Base-by-base conservation (phyloP, 2,329 filamentous ascomycete genomes). In the Talaromyces piceae region DNA sequence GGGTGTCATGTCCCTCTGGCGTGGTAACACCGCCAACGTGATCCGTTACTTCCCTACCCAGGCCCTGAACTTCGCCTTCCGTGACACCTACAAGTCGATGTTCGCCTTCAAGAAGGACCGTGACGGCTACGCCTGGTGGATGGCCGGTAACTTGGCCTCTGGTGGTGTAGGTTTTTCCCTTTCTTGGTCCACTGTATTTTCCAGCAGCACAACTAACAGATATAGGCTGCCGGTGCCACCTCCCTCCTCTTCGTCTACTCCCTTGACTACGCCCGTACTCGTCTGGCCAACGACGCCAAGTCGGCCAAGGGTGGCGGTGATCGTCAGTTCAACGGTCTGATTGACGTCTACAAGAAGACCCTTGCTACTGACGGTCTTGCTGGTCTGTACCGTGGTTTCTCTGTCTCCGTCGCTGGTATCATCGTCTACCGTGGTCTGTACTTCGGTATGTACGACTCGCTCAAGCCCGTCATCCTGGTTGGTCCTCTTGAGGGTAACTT, bases 1-100 rank as follows among this genome's bases (percentile, higher is more conserved):
- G 83, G 93, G 93, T 88, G 78, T 93, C 68, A 85, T 93, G 76
- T 85, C 91, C 62, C 83, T 98, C 69, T 98, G 93, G 93, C 86
- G 93, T 85, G 93, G 93, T 79, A 98, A 98, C 89, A 98, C 93
- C 74, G 93, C 93, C 89, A 98, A 98, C 87, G 93, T 98, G 78
- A 95, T 98, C 84, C 93, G 93, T 87, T 98, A 98, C 83, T 98
- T 98, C 89, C 93, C 93, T 67, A 98, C 93, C 76, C 93, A 98
- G 85, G 93, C 93, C 70, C 83, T 98, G 76, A 98, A 98, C 91
- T 98, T 98, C 74, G 93, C 93, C 75, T 98, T 98, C 93, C 93
- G 93, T 78, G 93, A 98, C 79, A 96, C 94, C 86, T 98, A 96
- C 90, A 98, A 98, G 90, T 83, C 87, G 73, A 94, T 98, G 91